Base-by-base conservation (phyloP, 2,329 filamentous ascomycete species). In the Neofusicoccum parvum region DNA sequence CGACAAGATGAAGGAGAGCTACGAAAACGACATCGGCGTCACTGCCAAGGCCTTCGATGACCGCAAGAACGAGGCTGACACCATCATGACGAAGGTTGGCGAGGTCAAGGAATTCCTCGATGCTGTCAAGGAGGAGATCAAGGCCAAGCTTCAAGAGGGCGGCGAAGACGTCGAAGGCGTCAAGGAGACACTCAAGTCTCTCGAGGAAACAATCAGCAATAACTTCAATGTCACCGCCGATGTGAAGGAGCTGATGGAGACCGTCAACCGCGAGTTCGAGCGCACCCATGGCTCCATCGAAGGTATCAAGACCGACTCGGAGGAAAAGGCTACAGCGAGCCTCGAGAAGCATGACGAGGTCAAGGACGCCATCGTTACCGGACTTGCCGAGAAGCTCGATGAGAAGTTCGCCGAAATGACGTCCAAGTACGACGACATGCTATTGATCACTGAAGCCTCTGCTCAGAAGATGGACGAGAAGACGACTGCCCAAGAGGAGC, bases 391-490 rank as follows among this genome's bases (percentile, higher is more conserved):
- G 59, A 88, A 87, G 76, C 81, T 90, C 45, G 87, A 97, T 68
- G 90, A 93, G 72, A 93, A 92, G 74, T 88, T 97, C 70, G 86
- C 86, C 66, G 91, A 93, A 69, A 83, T 99, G 27, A 87, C 96
- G 75, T 83, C 85, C 70, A 97, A 96, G 76, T 96, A 97, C 73
- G 94, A 97, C 64, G 92, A 95, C 67, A 89, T 94, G 68, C 91
- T 96, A 73, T 80, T 85, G 20, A 82, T 87, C 7, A 85, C 92
- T 36, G 91, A 96, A 50, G 89, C 91, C 54, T 91, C 91, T 71
- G 86, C 88, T 56, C 88, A 89, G 69, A 85, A 89, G 39, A 87
- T 88, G 63, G 92, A 94, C 70, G 89, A 91, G 69, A 89, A 91
- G 66, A 88, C 92, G 37, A 80, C 86, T 39, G 86, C 90, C 69